Conservation (phyloP, 148 eudicot genomes). For the Vaccinium myrtillus region DNA sequence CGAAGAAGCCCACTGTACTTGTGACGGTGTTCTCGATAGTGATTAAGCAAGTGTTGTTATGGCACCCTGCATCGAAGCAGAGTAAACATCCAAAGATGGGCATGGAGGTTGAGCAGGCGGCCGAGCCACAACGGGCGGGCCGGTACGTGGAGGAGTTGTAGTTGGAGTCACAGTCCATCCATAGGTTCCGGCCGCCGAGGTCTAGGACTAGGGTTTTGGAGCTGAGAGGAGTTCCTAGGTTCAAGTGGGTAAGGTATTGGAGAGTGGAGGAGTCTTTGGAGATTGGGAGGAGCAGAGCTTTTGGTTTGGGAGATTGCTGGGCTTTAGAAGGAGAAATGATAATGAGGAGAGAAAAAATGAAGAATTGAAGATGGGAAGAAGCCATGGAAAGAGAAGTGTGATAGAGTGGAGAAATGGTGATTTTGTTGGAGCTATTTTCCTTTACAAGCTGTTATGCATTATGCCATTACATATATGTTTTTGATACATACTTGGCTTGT, state of each 20-base stretch:
- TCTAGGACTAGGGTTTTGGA: conserved; percentile 34
- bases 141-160: conserved; percentile 47
- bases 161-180: conserved; percentile 38
- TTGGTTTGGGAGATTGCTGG: conserved; percentile 8
- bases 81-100: background rate
- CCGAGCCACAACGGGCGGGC: conserved; percentile 43
- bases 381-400: background rate
- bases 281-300: conserved; percentile 44
- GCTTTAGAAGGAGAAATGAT: conserved; percentile 16
- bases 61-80: conserved; percentile 23
- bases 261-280: conserved; percentile 42
- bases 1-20: conserved; percentile 9
- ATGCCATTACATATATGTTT: background rate
- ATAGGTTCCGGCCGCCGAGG: conserved; percentile 43
- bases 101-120: conserved; percentile 41
- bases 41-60: conserved; percentile 34
- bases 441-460: background rate
- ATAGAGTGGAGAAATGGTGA: background rate
- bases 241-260: conserved; percentile 42
- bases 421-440: background rate
- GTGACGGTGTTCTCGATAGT: conserved; percentile 24
- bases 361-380: conserved; percentile 7
- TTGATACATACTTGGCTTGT: too few species aligned
- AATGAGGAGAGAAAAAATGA: conserved; percentile 10
- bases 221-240: conserved; percentile 50